Base-by-base conservation (phyloP, 2,329 filamentous ascomycete genomes). In the Colletotrichum coccodes region DNA sequence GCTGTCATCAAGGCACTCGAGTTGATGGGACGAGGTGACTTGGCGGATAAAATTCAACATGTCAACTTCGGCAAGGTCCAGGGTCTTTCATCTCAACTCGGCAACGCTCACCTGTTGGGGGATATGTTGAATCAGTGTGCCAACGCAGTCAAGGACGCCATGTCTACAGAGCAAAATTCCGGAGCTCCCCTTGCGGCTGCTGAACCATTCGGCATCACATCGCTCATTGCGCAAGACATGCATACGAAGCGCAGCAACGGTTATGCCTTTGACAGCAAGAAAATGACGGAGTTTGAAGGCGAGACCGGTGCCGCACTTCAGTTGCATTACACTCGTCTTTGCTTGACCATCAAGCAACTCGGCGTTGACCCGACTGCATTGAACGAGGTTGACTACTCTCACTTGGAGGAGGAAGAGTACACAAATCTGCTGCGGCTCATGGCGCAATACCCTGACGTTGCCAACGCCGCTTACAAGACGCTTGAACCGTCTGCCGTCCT, bases 241-340 rank as follows among this genome's bases (percentile, higher is more conserved):
- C 70, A 70, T 2, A 76, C 76, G 47, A 77, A 74, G 61, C 32
- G 74, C 0, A 73, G 66, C 8, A 75, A 75, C 0, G 68, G 71
- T 0, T 78, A 78, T 30, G 21, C 73, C 0, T 70, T 60, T 4
- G 76, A 77, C 16, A 14, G 71, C 0, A 74, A 73, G 61, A 85
- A 87, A 57, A 94, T 94, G 91, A 90, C 87, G 1, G 91, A 89
- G 4, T 92, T 92, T 71, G 90, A 93, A 77, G 90, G 90, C 28
- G 91, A 93, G 76, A 93, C 91, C 0, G 92, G 91, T 1, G 90
- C 91, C 16, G 92, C 92, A 76, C 84, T 94, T 23, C 91, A 94
- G 80, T 92, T 93, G 74, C 89, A 90, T 1, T 89, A 92, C 74
- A 88, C 89, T 4, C 87, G 89, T 67, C 83, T 92, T 61, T 86